Percentiles rank a stretch among this genome's conserved stretches.
Evolutionary conservation across 768 basidiomycete genomes (phyloP).

Genomic region (Boletales sp.): DNA sequence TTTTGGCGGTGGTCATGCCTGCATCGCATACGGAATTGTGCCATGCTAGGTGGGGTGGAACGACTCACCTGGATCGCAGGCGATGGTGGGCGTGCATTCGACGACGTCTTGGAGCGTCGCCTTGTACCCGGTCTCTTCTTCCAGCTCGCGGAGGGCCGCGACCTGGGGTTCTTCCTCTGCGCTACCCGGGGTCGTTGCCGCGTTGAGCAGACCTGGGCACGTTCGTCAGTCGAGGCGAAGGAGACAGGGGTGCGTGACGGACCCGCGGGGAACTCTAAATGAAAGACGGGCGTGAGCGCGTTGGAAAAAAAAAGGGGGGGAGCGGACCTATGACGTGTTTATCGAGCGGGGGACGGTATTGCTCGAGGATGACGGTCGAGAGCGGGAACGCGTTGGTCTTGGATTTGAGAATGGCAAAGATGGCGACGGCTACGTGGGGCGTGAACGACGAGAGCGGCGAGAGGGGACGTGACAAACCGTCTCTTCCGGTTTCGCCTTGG

Average conservation of each 20-base stretch:
- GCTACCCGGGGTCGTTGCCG: slow-evolving; percentile 33
- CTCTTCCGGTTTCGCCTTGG: slow-evolving; percentile 70
- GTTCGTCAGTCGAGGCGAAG: background rate
- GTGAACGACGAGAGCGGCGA: background rate
- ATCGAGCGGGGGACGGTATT: slow-evolving; percentile 86
- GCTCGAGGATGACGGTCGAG: slow-evolving; percentile 85
- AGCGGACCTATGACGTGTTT: slow-evolving; percentile 66
- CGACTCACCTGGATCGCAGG: slow-evolving; percentile 63
- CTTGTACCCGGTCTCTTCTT: slow-evolving; percentile 90
- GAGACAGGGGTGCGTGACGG: slow-evolving; percentile 22
- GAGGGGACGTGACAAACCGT: slow-evolving; percentile 50
- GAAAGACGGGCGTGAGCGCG: too few relatives aligned
- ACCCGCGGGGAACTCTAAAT: slow-evolving; percentile 56
- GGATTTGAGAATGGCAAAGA: slow-evolving; percentile 77
- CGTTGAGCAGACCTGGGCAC: slow-evolving; percentile 71
- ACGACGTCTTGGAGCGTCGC: slow-evolving; percentile 52
- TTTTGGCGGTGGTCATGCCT: slow-evolving; percentile 95
- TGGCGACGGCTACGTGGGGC: slow-evolving; percentile 64
- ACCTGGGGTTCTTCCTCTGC: slow-evolving; percentile 65
- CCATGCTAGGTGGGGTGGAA: background rate
- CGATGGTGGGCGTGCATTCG: slow-evolving; percentile 59
- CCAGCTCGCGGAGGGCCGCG: slow-evolving; percentile 83
- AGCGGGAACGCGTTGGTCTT: slow-evolving; percentile 65
- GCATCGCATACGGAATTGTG: background rate
- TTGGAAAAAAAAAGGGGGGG: too few relatives aligned